Conservation (phyloP, 2,329 filamentous ascomycete species). For the Pseudofabraea citricarpa region DNA sequence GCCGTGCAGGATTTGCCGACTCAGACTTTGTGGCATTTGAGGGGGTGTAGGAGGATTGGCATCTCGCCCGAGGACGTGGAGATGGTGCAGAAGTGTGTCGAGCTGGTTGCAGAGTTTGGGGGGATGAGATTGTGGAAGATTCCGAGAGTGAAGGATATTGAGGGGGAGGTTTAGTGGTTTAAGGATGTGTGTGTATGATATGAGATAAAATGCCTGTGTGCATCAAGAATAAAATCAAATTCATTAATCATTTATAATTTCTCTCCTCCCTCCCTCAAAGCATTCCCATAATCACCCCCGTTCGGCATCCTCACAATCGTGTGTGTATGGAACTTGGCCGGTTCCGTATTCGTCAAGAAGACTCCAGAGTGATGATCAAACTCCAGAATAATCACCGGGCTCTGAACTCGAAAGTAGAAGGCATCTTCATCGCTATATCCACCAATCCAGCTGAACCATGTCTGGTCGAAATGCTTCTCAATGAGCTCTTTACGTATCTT, state of each 20-base stretch:
- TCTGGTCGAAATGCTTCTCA: constrained; percentile 53
- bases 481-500: constrained; percentile 48
- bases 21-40: constrained; percentile 51
- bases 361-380: constrained; percentile 77
- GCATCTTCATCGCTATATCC: constrained; percentile 58
- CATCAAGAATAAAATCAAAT: too few relatives aligned
- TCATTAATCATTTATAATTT: too few relatives aligned
- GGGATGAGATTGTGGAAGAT: constrained; percentile 28
- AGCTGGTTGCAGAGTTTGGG: constrained; percentile 32
- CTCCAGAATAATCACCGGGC: constrained; percentile 65
- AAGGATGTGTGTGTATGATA: too few relatives aligned
- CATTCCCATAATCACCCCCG: constrained; percentile 67
- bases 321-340: constrained; percentile 73
- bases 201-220: too few relatives aligned
- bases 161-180: constrained; percentile 35
- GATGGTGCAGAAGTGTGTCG: constrained; percentile 30
- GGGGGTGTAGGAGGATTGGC: constrained; percentile 43
- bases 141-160: constrained; percentile 33
- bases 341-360: constrained; percentile 65
- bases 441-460: constrained; percentile 76
- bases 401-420: constrained; percentile 74
- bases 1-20: constrained; percentile 51
- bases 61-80: constrained; percentile 36
- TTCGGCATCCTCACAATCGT: constrained; percentile 69
- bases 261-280: constrained; percentile 27